These are phyloP conservation scores for Immersiella caudata DNA, from an alignment of 495 filamentous ascomycete genomes.

Conservation along the genomic window DNA sequence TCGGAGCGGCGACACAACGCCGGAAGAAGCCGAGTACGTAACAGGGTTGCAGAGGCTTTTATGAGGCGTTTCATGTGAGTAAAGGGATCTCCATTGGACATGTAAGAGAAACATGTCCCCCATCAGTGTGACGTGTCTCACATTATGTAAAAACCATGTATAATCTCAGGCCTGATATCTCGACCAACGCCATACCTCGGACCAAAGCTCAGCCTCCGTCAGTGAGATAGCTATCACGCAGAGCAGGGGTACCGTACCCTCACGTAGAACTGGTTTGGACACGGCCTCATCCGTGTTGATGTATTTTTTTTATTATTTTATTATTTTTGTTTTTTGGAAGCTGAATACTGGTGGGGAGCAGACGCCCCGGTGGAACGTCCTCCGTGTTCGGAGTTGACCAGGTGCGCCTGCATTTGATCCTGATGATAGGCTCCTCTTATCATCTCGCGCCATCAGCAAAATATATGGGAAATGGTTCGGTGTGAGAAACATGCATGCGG, in stretches of 20 bases:
- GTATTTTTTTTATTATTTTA: neutral
- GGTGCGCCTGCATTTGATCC: neutral
- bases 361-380: neutral
- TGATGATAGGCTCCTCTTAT: neutral
- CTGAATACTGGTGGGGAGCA: neutral
- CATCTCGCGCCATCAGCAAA: slow-evolving; percentile 1
- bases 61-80: slow-evolving; percentile 3
- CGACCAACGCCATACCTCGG: neutral
- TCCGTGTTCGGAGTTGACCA: slow-evolving; percentile 1
- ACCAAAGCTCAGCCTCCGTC: neutral
- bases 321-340: neutral
- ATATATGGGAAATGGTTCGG: neutral
- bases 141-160: slow-evolving; percentile 5
- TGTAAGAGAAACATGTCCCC: neutral
- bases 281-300: neutral
- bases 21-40: slow-evolving; percentile 29
- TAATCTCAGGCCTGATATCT: neutral
- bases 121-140: neutral
- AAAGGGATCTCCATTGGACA: too few species aligned
- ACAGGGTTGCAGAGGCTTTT: slow-evolving; percentile 3
- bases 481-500: neutral
- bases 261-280: neutral
- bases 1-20: slow-evolving; percentile 1
- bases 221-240: neutral
- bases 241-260: slow-evolving; percentile 14